phyloP scores from a whole-genome alignment of 208 protist genomes.

The Acanthamoeba triangularis region DNA sequence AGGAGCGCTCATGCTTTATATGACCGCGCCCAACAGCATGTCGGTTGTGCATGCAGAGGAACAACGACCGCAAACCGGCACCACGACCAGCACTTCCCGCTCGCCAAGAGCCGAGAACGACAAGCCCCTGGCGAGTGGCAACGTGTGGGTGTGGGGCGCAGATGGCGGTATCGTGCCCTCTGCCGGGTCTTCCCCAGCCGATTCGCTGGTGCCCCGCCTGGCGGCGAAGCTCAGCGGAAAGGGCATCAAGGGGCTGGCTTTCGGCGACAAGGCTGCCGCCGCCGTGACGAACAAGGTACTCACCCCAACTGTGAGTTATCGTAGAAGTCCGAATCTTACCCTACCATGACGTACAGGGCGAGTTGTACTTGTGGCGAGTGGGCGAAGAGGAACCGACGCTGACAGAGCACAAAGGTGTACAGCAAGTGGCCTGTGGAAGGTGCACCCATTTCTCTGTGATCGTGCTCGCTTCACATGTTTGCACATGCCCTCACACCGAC shows the following conservation, averaged over 20 bases:
- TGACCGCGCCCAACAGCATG: background rate
- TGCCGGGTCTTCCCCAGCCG: background rate
- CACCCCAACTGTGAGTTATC: background rate
- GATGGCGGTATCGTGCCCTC: background rate
- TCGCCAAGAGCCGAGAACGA: background rate
- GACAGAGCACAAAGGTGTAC: background rate
- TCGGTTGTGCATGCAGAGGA: background rate
- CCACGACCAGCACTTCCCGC: background rate
- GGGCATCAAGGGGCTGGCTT: background rate
- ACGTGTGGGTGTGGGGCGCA: conserved; percentile 53
- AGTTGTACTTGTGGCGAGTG: conserved; percentile 19
- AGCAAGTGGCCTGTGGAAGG: conserved; percentile 10
- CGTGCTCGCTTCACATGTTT: background rate
- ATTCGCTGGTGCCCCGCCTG: background rate
- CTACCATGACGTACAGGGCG: background rate
- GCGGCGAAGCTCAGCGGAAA: conserved; percentile 1
- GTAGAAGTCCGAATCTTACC: too few species aligned
- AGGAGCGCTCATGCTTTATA: background rate
- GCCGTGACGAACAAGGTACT: background rate
- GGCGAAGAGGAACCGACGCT: conserved; percentile 5
- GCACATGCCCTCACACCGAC: background rate
- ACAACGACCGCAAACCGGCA: background rate
- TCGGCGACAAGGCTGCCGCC: background rate
- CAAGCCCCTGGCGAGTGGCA: background rate
- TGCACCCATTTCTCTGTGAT: background rate